Evolutionary conservation across 2,329 filamentous ascomycete genomes (phyloP).

Genomic region (Juglanconis sp.): DNA sequence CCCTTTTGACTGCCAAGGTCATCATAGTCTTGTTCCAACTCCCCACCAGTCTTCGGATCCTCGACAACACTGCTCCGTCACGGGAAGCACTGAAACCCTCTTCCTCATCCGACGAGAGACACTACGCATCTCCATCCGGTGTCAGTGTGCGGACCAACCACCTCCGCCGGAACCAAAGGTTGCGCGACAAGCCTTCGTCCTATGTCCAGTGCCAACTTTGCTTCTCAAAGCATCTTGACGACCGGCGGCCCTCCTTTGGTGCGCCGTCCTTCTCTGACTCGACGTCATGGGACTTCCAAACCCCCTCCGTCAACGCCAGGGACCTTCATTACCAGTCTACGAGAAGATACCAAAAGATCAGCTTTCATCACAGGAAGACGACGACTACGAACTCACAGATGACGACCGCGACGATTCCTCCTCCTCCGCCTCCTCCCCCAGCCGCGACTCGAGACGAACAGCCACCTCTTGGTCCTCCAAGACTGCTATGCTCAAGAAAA

Average conservation of each 20-base stretch:
- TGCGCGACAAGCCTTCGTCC: not conserved
- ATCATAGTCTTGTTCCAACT: not conserved
- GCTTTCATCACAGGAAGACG: constrained; percentile 46
- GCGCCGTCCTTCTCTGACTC: not conserved
- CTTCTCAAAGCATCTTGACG: constrained; percentile 1
- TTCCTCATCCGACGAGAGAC: not conserved
- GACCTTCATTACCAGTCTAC: constrained; percentile 47
- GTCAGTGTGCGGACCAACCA: not conserved
- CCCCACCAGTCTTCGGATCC: not conserved
- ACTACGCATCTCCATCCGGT: not conserved
- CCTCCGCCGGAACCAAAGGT: not conserved
- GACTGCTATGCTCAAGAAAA: constrained; percentile 37
- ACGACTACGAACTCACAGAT: constrained; percentile 41
- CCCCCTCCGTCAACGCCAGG: constrained; percentile 43
- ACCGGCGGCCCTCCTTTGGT: constrained; percentile 3
- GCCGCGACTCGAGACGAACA: constrained; percentile 53
- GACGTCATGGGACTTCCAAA: constrained; percentile 29
- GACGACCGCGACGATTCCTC: constrained; percentile 35
- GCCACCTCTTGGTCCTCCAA: constrained; percentile 42
- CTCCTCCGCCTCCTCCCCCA: constrained; percentile 38
- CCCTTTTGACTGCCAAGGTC: not conserved
- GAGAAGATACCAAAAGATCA: constrained; percentile 49
- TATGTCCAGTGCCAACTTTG: constrained; percentile 6
- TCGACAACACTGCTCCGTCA: not conserved
- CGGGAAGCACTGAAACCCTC: no score